phyloP scores from a whole-genome alignment of 2,329 filamentous ascomycete species.

The Coleophoma cylindrospora region DNA sequence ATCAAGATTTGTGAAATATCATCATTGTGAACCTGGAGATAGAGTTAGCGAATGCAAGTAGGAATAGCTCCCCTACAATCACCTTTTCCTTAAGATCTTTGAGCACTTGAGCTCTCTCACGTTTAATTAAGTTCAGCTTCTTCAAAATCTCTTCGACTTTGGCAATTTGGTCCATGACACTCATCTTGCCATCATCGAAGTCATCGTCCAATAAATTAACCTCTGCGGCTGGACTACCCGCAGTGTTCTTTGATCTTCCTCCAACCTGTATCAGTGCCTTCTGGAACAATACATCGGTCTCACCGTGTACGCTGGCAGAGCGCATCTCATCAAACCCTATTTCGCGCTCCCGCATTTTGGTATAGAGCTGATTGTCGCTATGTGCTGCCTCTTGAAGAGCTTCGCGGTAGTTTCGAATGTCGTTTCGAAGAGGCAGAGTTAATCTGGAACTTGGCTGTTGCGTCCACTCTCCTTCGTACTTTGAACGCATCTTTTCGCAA shows the following conservation, averaged over 20 bases:
- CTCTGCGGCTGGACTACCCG: conserved; percentile 56
- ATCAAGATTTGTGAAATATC: conserved; percentile 98
- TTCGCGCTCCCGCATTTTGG: conserved; percentile 81
- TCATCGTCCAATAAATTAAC: conserved; percentile 87
- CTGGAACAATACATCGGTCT: conserved; percentile 86
- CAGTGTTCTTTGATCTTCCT: conserved; percentile 49
- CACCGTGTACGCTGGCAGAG: conserved; percentile 77
- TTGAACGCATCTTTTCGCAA: conserved; percentile 98
- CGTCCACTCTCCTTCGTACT: conserved; percentile 93
- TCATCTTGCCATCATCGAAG: conserved; percentile 74
- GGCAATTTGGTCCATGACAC: conserved; percentile 83
- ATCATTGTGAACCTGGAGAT: conserved; percentile 76
- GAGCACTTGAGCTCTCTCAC: conserved; percentile 83
- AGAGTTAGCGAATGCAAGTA: too few species aligned
- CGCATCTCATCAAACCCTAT: conserved; percentile 94
- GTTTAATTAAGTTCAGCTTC: conserved; percentile 87
- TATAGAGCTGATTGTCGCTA: conserved; percentile 79
- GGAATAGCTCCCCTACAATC: conserved; percentile 3
- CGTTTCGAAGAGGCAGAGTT: conserved; percentile 79
- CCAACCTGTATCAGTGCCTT: conserved; percentile 77
- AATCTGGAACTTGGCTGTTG: conserved; percentile 91
- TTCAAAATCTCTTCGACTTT: conserved; percentile 86
- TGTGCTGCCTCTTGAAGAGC: conserved; percentile 84
- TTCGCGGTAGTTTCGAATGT: conserved; percentile 82
- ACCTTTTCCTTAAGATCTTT: conserved; percentile 99